Conservation (phyloP, 148 eudicot species). For the Rhododendron simsii region DNA sequence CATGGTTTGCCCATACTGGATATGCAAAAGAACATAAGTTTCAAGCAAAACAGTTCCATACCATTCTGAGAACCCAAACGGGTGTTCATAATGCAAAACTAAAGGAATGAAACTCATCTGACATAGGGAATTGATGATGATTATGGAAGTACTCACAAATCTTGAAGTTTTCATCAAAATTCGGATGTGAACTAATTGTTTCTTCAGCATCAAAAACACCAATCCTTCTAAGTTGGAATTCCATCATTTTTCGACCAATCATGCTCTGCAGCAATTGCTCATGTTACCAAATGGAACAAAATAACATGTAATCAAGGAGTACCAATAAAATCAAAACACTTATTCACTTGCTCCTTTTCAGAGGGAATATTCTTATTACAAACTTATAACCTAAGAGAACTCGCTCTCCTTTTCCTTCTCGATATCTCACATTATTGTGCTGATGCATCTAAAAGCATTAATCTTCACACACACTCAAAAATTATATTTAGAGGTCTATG, state of each 20-base stretch:
- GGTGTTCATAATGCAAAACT: neutral
- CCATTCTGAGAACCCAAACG: neutral
- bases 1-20: slow-evolving; percentile 97
- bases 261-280: slow-evolving; percentile 59
- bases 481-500: neutral
- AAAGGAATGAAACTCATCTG: slow-evolving; percentile 1
- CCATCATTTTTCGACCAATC: slow-evolving; percentile 92
- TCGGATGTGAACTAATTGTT: slow-evolving; percentile 67
- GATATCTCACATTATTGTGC: neutral
- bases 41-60: neutral
- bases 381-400: neutral
- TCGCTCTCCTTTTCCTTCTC: neutral
- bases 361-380: neutral
- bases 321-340: neutral
- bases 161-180: slow-evolving; percentile 79
- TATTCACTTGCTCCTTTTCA: neutral
- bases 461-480: neutral
- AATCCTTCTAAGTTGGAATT: slow-evolving; percentile 75
- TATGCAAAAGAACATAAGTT: neutral
- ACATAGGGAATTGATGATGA: slow-evolving; percentile 1
- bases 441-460: neutral
- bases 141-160: slow-evolving; percentile 50
- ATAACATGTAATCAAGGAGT: neutral
- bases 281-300: slow-evolving; percentile 9
- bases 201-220: slow-evolving; percentile 83